Percentiles rank a stretch among this genome's conserved stretches.
These are phyloP conservation scores for Scheffersomyces stambukii DNA, from an alignment of 1,139 yeast genomes.

Conservation along the genomic window DNA sequence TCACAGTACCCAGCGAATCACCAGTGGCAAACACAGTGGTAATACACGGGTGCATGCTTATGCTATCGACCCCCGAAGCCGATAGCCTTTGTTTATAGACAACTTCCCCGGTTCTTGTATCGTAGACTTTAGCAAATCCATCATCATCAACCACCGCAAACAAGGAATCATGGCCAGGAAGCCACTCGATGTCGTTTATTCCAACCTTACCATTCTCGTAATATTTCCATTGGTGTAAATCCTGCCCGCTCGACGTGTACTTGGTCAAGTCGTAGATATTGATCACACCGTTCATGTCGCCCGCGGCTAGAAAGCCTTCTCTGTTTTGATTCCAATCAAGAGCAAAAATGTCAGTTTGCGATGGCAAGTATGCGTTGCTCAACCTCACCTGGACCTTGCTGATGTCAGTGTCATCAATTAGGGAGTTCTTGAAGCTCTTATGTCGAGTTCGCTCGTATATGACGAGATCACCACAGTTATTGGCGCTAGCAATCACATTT, in stretches of 20 bases:
- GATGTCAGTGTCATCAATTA: constrained; percentile 25
- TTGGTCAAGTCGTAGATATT: constrained; percentile 31
- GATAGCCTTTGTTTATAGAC: constrained; percentile 27
- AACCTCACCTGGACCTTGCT: constrained; percentile 14
- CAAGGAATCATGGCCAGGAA: constrained; percentile 53
- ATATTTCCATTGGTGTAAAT: constrained; percentile 9
- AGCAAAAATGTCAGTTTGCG: constrained; percentile 34
- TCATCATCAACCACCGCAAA: constrained; percentile 58
- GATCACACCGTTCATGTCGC: constrained; percentile 33
- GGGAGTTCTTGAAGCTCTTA: constrained; percentile 34
- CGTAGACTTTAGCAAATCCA: constrained; percentile 45
- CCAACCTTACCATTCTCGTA: constrained; percentile 25
- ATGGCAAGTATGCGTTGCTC: constrained; percentile 5
- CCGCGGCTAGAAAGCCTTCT: constrained; percentile 34
- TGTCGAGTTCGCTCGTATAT: constrained; percentile 53
- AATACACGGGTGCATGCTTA: constrained; percentile 60
- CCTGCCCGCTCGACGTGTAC: constrained; percentile 14
- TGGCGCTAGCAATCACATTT: constrained; percentile 39
- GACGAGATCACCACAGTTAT: constrained; percentile 36
- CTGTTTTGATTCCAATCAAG: constrained; percentile 41
- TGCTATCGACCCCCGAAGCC: constrained; percentile 53
- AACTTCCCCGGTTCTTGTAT: constrained; percentile 32
- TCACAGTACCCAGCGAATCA: constrained; percentile 54
- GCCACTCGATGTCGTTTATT: constrained; percentile 61
- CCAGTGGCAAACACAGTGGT: constrained; percentile 62